Base-by-base conservation (phyloP, 208 protist genomes). In the Trypanosoma melophagium region DNA sequence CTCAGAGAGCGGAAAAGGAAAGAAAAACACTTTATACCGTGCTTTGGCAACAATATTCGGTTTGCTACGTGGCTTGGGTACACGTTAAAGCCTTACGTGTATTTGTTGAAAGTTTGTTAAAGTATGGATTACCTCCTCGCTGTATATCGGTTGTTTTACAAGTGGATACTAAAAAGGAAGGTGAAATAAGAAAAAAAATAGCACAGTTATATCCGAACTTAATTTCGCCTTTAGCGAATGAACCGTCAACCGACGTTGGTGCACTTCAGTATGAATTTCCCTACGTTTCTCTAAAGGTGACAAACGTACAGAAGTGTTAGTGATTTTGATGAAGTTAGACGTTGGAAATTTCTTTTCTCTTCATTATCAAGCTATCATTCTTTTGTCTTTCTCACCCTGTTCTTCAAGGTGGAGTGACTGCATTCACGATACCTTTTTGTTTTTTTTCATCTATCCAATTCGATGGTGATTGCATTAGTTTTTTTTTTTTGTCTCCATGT, bases 81-180 rank as follows among this genome's bases (percentile, higher is more conserved):
- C 93, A 98, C 66, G 60, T 96, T 38, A 98, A 98, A 61, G 89
- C 89, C 2, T 70, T 98, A 12, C 81, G 92, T 44, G 77, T 96
- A 3, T 98, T 97, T 87, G 90, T 97, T 42, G 94, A 98, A 62
- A 81, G 88, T 9, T 50, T 98, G 2, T 76, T 98, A 5, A 89
- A 87, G 50, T 98, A 91, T 73, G 94, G 92, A 7, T 84, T 97
- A 25, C 94, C 94, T 14, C 84, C 90, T 1, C 81, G 81, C 9
- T 98, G 91, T 57, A 90, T 93, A 66, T 79, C 86, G 19, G 76
- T 96, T 31, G 81, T 96, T 12, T 24, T 97, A 31, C 84, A 92
- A 38, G 79, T 90, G 3, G 75, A 86, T 22, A 60, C 63, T 5
- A 79, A 81, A 59, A 93, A 95, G 60, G 87, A 95, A 54, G 55